A percentile compares a stretch with the other conserved stretches of the same genome.
Evolutionary conservation across 1,139 yeast genomes (phyloP).

Genomic region (Meyerozyma carpophila): DNA sequence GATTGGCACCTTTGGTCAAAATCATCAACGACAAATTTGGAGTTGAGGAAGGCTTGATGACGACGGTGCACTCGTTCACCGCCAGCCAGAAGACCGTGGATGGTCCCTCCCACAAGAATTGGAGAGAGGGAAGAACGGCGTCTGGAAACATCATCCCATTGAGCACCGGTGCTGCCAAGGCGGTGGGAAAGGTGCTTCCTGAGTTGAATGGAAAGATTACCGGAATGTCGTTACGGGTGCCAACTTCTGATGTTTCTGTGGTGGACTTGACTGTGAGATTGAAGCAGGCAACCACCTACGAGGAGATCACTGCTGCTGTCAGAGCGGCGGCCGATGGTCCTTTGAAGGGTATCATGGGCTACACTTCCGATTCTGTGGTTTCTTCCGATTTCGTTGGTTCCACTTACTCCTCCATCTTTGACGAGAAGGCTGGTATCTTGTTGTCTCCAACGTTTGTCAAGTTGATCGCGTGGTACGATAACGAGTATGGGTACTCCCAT

Average conservation of each 20-base stretch:
- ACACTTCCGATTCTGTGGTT: constrained; percentile 85
- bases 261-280: constrained; percentile 69
- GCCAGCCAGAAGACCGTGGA: constrained; percentile 90
- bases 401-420: constrained; percentile 75
- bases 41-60: constrained; percentile 83
- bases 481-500: constrained; percentile 89
- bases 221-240: constrained; percentile 85
- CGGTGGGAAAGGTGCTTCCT: constrained; percentile 88
- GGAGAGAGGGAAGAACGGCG: constrained; percentile 95
- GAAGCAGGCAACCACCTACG: constrained; percentile 65
- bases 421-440: constrained; percentile 80
- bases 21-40: constrained; percentile 76
- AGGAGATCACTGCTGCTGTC: constrained; percentile 66
- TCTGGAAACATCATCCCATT: constrained; percentile 88
- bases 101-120: constrained; percentile 90
- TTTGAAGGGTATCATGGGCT: constrained; percentile 72
- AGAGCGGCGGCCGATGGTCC: constrained; percentile 66
- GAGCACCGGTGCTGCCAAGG: constrained; percentile 91
- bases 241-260: constrained; percentile 82
- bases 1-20: constrained; percentile 87
- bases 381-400: constrained; percentile 81
- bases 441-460: constrained; percentile 79
- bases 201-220: constrained; percentile 84
- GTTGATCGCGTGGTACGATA: constrained; percentile 87
- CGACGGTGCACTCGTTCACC: constrained; percentile 87